Evolutionary conservation across 768 basidiomycete genomes (phyloP).

Genomic region (Lentinus tigrinus): DNA sequence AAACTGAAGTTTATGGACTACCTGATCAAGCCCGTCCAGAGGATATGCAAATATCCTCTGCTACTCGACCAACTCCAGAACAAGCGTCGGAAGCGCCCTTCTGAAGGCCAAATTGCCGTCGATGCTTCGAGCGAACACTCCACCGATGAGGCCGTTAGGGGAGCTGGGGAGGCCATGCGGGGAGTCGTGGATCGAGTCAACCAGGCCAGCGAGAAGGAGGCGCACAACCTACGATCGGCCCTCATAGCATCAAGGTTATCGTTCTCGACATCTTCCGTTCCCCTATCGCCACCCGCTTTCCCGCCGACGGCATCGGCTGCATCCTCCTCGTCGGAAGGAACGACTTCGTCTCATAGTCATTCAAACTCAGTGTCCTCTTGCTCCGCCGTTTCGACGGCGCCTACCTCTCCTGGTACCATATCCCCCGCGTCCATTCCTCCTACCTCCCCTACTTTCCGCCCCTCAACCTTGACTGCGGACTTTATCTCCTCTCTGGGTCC

Average conservation of each 20-base stretch:
- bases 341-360: neutral
- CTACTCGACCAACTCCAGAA: constrained; percentile 69
- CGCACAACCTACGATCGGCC: constrained; percentile 23
- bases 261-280: constrained; percentile 3
- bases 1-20: constrained; percentile 78
- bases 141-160: constrained; percentile 24
- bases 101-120: neutral
- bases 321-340: neutral
- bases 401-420: constrained; percentile 9
- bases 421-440: constrained; percentile 7
- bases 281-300: neutral
- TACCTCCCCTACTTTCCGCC: neutral
- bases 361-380: constrained; percentile 1
- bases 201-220: constrained; percentile 26
- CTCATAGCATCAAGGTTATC: constrained; percentile 23
- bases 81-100: neutral
- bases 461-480: constrained; percentile 39
- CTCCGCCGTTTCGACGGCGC: neutral
- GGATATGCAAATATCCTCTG: constrained; percentile 93
- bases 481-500: constrained; percentile 76
- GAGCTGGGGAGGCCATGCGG: constrained; percentile 70
- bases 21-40: constrained; percentile 95
- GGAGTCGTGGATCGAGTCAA: constrained; percentile 69
- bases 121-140: neutral
- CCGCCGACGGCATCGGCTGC: neutral